Conservation (phyloP, 2,329 filamentous ascomycete genomes). For the Aphanocladium album region DNA sequence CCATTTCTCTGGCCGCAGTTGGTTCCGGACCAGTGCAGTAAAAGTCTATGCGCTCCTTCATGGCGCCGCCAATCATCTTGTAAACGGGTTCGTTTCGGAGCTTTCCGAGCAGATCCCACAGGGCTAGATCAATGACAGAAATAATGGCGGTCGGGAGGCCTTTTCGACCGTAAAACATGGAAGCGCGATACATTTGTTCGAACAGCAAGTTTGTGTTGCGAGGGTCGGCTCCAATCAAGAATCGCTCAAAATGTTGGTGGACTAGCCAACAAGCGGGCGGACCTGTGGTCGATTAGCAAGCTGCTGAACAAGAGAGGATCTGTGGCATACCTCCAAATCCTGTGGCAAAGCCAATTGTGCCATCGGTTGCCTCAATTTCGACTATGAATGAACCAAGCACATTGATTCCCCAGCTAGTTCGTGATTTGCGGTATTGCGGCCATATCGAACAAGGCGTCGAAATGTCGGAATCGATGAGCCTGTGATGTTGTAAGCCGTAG, state of each 20-base stretch:
- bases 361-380: slow-evolving; percentile 82
- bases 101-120: slow-evolving; percentile 92
- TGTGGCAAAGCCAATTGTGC: slow-evolving; percentile 89
- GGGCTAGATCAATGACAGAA: slow-evolving; percentile 85
- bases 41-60: slow-evolving; percentile 76
- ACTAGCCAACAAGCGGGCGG: slow-evolving; percentile 92
- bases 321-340: slow-evolving; percentile 70
- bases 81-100: slow-evolving; percentile 90
- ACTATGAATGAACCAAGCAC: slow-evolving; percentile 88
- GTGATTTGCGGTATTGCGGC: slow-evolving; percentile 79
- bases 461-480: slow-evolving; percentile 88
- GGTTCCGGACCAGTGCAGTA: slow-evolving; percentile 94
- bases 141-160: slow-evolving; percentile 86
- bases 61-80: slow-evolving; percentile 89
- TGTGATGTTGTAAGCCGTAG: slow-evolving; percentile 32
- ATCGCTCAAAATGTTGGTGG: slow-evolving; percentile 88
- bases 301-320: too few species aligned
- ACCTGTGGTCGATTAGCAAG: slow-evolving; percentile 36
- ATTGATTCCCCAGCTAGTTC: slow-evolving; percentile 94
- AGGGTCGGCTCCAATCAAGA: slow-evolving; percentile 83
- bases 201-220: slow-evolving; percentile 88
- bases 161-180: slow-evolving; percentile 96
- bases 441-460: slow-evolving; percentile 89
- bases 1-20: slow-evolving; percentile 72
- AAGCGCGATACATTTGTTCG: slow-evolving; percentile 93